A percentile compares a stretch with the other conserved stretches of the same genome.
Evolutionary conservation across 305 asterid species (phyloP).

Genomic region (Fraxinus velutina): DNA sequence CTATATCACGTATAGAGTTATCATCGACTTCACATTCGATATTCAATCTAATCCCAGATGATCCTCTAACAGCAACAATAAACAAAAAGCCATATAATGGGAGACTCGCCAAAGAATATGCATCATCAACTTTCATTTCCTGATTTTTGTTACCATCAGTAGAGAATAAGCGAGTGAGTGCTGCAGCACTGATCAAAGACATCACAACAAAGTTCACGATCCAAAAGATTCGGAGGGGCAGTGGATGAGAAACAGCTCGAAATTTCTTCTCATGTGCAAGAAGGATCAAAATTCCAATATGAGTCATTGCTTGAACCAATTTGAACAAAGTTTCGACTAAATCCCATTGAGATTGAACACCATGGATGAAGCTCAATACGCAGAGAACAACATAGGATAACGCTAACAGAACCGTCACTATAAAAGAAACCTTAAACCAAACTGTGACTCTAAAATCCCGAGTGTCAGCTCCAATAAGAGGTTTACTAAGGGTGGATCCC

Average conservation of each 20-base stretch:
- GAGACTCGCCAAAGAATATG: conserved; percentile 34
- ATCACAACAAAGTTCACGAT: conserved; percentile 27
- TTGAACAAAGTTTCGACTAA: conserved; percentile 35
- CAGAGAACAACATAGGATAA: conserved; percentile 27
- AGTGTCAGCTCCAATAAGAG: conserved; percentile 40
- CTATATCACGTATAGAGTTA: background rate
- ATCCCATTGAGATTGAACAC: conserved; percentile 39
- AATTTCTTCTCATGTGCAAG: conserved; percentile 49
- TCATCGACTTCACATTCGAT: conserved; percentile 14
- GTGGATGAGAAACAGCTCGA: conserved; percentile 42
- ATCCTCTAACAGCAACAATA: conserved; percentile 36
- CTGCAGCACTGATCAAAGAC: conserved; percentile 31
- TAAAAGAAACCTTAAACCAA: conserved; percentile 41
- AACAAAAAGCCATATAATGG: conserved; percentile 39
- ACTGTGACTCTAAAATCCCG: conserved; percentile 28
- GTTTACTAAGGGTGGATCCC: conserved; percentile 32
- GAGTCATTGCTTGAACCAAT: conserved; percentile 42
- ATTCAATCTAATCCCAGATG: conserved; percentile 24
- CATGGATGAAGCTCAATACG: conserved; percentile 35
- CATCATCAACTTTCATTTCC: conserved; percentile 42
- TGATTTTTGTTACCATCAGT: background rate
- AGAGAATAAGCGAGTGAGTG: conserved; percentile 33
- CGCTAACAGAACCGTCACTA: conserved; percentile 40
- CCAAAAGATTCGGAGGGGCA: conserved; percentile 52
- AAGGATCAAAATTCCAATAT: conserved; percentile 33